These are phyloP conservation scores for Phragmites australis DNA, from an alignment of 176 grass and related monocot genomes.

Conservation along the genomic window DNA sequence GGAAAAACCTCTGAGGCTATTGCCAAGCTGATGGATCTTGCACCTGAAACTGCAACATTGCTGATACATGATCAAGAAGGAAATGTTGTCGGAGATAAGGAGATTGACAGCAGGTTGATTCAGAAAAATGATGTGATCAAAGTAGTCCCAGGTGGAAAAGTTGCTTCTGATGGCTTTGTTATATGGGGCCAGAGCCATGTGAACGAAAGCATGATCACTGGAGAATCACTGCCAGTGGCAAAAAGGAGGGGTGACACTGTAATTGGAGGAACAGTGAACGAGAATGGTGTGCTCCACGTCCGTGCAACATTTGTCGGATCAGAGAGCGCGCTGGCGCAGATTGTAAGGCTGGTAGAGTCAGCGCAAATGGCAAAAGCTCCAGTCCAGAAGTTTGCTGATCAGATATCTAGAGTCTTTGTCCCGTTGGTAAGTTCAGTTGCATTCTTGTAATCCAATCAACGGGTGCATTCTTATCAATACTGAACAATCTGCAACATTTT, in stretches of 20 bases:
- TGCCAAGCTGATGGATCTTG: slow-evolving; percentile 92
- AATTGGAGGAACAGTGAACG: slow-evolving; percentile 89
- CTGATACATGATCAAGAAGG: slow-evolving; percentile 63
- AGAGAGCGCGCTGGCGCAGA: slow-evolving; percentile 82
- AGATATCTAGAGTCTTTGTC: slow-evolving; percentile 91
- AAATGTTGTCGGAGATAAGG: slow-evolving; percentile 65
- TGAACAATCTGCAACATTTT: slow-evolving; percentile 31
- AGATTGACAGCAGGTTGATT: slow-evolving; percentile 84
- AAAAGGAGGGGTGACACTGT: slow-evolving; percentile 88
- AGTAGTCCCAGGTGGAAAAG: slow-evolving; percentile 82
- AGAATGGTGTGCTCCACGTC: slow-evolving; percentile 94
- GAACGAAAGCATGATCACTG: slow-evolving; percentile 99
- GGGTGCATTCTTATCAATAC: neutral
- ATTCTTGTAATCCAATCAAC: slow-evolving; percentile 12
- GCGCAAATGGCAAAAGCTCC: slow-evolving; percentile 99
- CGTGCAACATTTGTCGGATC: slow-evolving; percentile 85
- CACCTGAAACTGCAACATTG: slow-evolving; percentile 75
- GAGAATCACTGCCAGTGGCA: slow-evolving; percentile 80
- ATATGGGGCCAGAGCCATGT: slow-evolving; percentile 97
- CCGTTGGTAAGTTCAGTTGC: slow-evolving; percentile 59
- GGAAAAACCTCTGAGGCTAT: slow-evolving; percentile 97
- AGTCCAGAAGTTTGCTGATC: slow-evolving; percentile 92
- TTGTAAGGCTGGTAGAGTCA: slow-evolving; percentile 85
- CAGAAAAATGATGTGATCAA: slow-evolving; percentile 99
- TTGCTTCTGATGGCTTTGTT: slow-evolving; percentile 96